Base-by-base conservation (phyloP, 164 flowering plant genomes). In the grape (Vitis vinifera) region DNA sequence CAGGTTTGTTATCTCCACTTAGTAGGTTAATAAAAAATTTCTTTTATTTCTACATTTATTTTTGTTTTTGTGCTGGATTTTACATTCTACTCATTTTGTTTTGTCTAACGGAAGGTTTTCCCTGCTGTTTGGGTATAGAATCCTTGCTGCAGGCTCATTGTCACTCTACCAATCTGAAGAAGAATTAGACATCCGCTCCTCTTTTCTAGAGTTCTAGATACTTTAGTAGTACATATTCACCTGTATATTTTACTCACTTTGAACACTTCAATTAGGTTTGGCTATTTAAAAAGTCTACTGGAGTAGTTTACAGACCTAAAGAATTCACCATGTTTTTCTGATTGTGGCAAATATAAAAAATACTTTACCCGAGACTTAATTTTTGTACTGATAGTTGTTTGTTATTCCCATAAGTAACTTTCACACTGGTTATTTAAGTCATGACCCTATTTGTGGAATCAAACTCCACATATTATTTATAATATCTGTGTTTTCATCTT, bases 1-100 rank as follows among this genome's bases (percentile, higher is more conserved):
- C 88, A 91, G 97, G 98, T 94, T 59, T 56, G 87, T 65, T 37
- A 37, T 65, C 31, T 59, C 8, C 16, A 9, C 44, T 44, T n/a
- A 9, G 2, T 30, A 31, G n/a, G 15, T 50, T n/a, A 56, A 13
- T 64, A 55, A 55, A 13, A 19, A 19, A 50, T 47, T 48, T 59
- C 3, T 11, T 52, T 57, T 44, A 12, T 5, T 17, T 19, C 8
- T 7, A 56, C 14, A 27, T 37, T 16, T 37, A 13, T 13, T 55
- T 15, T 55, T 48, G 30, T 50, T 51, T 64, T 49, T 57, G 48
- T 31, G 11, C 52, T 66, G 48, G 58, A 66, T 9, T 59, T 44
- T 16, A 13, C 23, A 9, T 59, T 44, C 15, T 12, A n/a, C 37
- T 23, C 6, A 58, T 58, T 11, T 44, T 16, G 52, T 68, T 12